Base-by-base conservation (phyloP, 495 filamentous ascomycete genomes). In the Aspergillus panamensis region DNA sequence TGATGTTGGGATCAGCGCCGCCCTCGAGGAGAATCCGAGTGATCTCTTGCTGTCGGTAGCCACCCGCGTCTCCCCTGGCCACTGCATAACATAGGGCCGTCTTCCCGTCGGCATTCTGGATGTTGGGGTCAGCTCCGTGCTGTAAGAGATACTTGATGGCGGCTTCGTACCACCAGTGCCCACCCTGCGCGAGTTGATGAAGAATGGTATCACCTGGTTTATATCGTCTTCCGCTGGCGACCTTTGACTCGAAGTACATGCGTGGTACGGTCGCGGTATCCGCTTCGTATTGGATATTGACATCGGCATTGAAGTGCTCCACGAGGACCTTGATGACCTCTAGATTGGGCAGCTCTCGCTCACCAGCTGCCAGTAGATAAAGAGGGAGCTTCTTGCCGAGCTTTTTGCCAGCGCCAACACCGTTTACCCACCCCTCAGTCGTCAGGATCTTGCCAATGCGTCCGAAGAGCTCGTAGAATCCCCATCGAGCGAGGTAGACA, bases 121-220 rank as follows among this genome's bases (percentile, higher is more conserved):
- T 43, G 3, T 75, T 67, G n/a, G 70, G 60, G 48, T 79, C 65
- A 8, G 76, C 73, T n/a, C 72, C 72, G 1, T 68, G 62, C n/a
- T 72, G 32, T 3, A 80, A 10, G 0, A 80, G 63, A 44, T 78
- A 82, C 8, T 63, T 67, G 12, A 82, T 65, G 21, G 73, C 75
- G 20, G 68, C 52, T n/a, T 66, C 59, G 6, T 79, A 66, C 79
- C 79, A 82, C 73, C 73, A 79, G 32, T 76, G 63, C 0, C 58
- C 54, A 2, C 71, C 73, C 25, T 56, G 51, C 20, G 70, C 73
- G 13, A 80, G 58, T 19, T 59, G 37, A 60, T 77, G 76, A 3
- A 80, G 66, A 32, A 72, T 64, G 17, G 62, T 69, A 35, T 69
- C 62, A 3, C 66, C 66, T 10, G 58, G 51, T 37, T 60, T 45